Evolutionary conservation across 1,284 basidiomycete genomes (phyloP), one percentile per base, ranked within the genome.

Genomic region (Malassezia yamatoensis): DNA sequence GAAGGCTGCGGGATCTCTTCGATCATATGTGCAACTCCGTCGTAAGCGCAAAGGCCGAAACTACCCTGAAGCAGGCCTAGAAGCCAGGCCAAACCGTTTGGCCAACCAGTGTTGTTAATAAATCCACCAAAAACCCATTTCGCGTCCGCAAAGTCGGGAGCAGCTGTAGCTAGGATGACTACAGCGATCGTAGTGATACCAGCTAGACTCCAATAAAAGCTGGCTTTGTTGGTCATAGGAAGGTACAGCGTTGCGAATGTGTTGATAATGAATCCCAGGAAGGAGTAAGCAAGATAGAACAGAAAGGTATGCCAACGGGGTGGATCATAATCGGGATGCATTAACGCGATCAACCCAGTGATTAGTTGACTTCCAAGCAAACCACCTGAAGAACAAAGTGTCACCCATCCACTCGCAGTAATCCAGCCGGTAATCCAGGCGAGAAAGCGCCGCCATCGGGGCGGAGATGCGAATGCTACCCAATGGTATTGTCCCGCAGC

Each of bases 1-100:
- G 79, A 74, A 0, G 84, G 83, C 33, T 80, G 75, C 36, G 81
- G 80, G 7, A 85, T 82, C 70, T 85, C 83, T 68, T 84, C 83
- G 1, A 83, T 81, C 80, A 78, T 63, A 60, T 78, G 77, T 6
- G 66, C 58, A 0, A 64, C 67, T 4, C 59, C 67, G 37, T 70
- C 68, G n/a, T 51, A 46, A 0, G 65, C 67, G 12, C 75, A 75
- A 0, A 79, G 64, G 15, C 75, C 75, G 56, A 79, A 79, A 0
- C 68, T 62, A 0, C 68, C 66, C 63, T 79, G 78, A 3, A 79
- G 67, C 15, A 78, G 61, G 29, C 78, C 78, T 6, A 78, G 66
- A 38, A 78, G 73, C 74, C 76, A 80, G 3, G 78, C 76, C 5
- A 77, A 71, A 12, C 77, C 78, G 51, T 76, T 64, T 35, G 75